Percentiles rank a stretch among this genome's conserved stretches.
These are phyloP conservation scores for Cercospora zeina DNA, from an alignment of 2,329 filamentous ascomycete species.

Conservation along the genomic window DNA sequence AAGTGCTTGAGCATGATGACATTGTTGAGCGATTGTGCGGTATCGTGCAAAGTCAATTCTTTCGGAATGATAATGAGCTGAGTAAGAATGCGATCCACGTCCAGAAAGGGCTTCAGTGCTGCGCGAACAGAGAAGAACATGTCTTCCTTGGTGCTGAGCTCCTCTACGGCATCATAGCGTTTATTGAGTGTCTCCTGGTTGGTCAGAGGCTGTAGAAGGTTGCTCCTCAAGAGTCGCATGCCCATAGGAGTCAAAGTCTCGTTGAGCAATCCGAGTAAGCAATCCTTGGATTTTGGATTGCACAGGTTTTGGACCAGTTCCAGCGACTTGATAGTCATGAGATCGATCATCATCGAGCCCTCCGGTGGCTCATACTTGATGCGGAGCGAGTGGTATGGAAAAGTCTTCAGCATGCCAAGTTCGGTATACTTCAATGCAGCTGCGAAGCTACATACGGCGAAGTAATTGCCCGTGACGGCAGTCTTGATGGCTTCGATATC, in stretches of 20 bases:
- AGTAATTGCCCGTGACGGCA: slow-evolving; percentile 78
- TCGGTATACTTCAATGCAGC: slow-evolving; percentile 87
- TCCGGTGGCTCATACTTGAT: slow-evolving; percentile 86
- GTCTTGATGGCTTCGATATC: slow-evolving; percentile 81
- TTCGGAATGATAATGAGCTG: slow-evolving; percentile 77
- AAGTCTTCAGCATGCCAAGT: slow-evolving; percentile 64
- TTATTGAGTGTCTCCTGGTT: slow-evolving; percentile 65
- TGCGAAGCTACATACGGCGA: slow-evolving; percentile 79
- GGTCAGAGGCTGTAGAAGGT: slow-evolving; percentile 85
- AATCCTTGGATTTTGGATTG: slow-evolving; percentile 74
- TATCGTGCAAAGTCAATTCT: slow-evolving; percentile 64
- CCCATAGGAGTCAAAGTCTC: slow-evolving; percentile 88
- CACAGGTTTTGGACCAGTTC: slow-evolving; percentile 88
- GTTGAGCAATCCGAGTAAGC: slow-evolving; percentile 81
- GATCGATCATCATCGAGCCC: slow-evolving; percentile 93
- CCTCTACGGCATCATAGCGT: slow-evolving; percentile 80
- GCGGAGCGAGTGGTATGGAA: slow-evolving; percentile 76
- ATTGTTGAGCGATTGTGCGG: slow-evolving; percentile 81
- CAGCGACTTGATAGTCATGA: slow-evolving; percentile 80
- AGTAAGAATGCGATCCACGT: slow-evolving; percentile 78
- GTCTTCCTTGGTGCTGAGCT: slow-evolving; percentile 77
- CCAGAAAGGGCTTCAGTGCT: slow-evolving; percentile 73
- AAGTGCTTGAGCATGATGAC: slow-evolving; percentile 86
- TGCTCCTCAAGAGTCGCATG: slow-evolving; percentile 75
- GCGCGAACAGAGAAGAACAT: slow-evolving; percentile 77